A percentile compares a stretch with the other conserved stretches of the same genome.
These are phyloP conservation scores for Solanum gandarillasii DNA, from an alignment of 257 asterid species.

Conservation along the genomic window DNA sequence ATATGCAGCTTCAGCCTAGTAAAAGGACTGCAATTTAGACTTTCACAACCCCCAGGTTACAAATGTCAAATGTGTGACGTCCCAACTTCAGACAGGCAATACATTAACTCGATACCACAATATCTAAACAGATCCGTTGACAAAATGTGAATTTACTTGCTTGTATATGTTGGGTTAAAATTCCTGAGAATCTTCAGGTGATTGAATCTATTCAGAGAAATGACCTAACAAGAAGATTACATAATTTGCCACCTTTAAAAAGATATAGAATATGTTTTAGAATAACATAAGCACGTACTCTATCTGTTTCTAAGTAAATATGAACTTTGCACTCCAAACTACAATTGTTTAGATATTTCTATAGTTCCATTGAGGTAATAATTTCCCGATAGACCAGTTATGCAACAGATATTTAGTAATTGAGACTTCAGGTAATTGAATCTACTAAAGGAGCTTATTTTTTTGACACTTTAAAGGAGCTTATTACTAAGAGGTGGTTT, in stretches of 20 bases:
- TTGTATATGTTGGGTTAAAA: not conserved
- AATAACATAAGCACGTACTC: not conserved
- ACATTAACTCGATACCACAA: not conserved
- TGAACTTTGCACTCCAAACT: not conserved
- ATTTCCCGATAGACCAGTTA: not conserved
- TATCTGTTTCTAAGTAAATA: not conserved
- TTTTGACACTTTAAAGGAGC: not conserved
- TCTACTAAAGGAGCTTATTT: not conserved
- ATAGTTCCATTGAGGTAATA: not conserved
- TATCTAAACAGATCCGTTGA: not conserved
- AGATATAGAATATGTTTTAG: not conserved
- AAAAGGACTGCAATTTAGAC: not conserved
- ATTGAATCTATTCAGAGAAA: not conserved
- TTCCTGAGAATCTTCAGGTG: not conserved
- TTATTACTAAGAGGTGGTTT: not conserved
- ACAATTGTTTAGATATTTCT: not conserved
- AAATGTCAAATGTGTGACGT: not conserved
- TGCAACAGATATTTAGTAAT: not conserved
- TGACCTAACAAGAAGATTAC: not conserved
- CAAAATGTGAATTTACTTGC: not conserved
- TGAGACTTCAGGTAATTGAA: not conserved
- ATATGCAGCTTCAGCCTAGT: not conserved
- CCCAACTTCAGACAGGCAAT: not conserved
- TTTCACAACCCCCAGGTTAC: not conserved
- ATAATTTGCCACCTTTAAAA: not conserved